phyloP scores from a whole-genome alignment of 768 basidiomycete genomes.

The Pleurotus platypus region DNA sequence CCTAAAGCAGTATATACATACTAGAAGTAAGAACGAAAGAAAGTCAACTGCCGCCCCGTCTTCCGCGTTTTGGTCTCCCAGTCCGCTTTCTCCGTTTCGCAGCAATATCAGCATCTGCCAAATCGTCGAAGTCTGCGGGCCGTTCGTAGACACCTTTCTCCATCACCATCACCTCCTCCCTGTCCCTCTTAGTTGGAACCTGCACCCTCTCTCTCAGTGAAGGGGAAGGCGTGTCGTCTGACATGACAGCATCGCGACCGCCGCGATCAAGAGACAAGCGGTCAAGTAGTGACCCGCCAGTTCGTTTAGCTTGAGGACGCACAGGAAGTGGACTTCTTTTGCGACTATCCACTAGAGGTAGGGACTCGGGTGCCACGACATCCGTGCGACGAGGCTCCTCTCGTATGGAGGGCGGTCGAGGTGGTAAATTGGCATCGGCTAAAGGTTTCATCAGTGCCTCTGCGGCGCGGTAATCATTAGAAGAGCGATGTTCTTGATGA shows the following conservation, averaged over 20 bases:
- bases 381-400: slow-evolving; percentile 1
- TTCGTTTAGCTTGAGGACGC: slow-evolving; percentile 14
- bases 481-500: not conserved
- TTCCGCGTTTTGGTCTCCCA: slow-evolving; percentile 20
- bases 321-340: not conserved
- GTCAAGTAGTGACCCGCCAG: slow-evolving; percentile 29
- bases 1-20: too few relatives aligned
- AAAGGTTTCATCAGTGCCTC: not conserved
- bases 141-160: slow-evolving; percentile 13
- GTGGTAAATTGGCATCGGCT: not conserved
- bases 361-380: not conserved
- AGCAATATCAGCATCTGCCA: slow-evolving; percentile 19
- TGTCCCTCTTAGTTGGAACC: slow-evolving; percentile 37
- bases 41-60: slow-evolving; percentile 17
- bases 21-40: not conserved
- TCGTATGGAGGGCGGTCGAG: not conserved
- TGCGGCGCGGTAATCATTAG: not conserved
- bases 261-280: slow-evolving; percentile 25
- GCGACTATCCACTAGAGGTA: not conserved
- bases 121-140: slow-evolving; percentile 24
- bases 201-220: slow-evolving; percentile 36
- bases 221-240: slow-evolving; percentile 12
- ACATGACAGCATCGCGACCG: slow-evolving; percentile 7
- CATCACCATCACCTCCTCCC: slow-evolving; percentile 24
- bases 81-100: slow-evolving; percentile 26